Base-by-base conservation (phyloP, 2,329 filamentous ascomycete species). In the Emmonsia crescens region DNA sequence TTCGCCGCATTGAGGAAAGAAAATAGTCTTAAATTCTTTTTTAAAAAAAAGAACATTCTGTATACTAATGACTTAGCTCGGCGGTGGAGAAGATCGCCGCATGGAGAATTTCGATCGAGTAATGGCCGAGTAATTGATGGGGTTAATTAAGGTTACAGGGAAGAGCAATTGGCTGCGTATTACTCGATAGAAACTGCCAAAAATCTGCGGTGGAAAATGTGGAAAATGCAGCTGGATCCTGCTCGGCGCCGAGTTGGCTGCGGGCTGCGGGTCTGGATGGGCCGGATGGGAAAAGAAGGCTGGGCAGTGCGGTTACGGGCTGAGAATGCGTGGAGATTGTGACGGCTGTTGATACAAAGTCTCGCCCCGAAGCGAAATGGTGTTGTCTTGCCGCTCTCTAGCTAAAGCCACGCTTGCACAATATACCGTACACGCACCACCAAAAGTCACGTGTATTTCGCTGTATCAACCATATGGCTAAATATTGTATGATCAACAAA, bases 61-160 rank as follows among this genome's bases (percentile, higher is more conserved):
- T 10, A 6, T 33, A 19, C 49, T n/a, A 54, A 27, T n/a, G 36
- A 14, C 19, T 33, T 31, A 36, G 49, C 49, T 21, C 29, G 49
- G 21, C 24, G 48, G 21, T n/a, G 49, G 49, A 36, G 49, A 54
- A 12, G 19, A n/a, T 54, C 49, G 8, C 33, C 33, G 14, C 54
- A 9, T 24, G 36, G 21, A 57, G 19, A 21, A 31, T 54, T 57
- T 57, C 40, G 24, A 57, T 57, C 55, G 55, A 46, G 55, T 33
- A 57, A 57, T 57, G 54, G 54, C 29, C 36, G 54, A 57, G 54
- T 42, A 57, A 42, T 57, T 57, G 54, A 57, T 57, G 46, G 55
- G 24, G 55, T 57, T 44, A 57, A 57, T 44, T 57, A 57, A 57
- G 55, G 55, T 57, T 57, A 46, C 40, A 57, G 40, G 55, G 55